Percentiles rank a stretch among this genome's conserved stretches.
These are phyloP conservation scores for Picochlorum costavermella DNA, from an alignment of 139 green algal species.

Conservation along the genomic window DNA sequence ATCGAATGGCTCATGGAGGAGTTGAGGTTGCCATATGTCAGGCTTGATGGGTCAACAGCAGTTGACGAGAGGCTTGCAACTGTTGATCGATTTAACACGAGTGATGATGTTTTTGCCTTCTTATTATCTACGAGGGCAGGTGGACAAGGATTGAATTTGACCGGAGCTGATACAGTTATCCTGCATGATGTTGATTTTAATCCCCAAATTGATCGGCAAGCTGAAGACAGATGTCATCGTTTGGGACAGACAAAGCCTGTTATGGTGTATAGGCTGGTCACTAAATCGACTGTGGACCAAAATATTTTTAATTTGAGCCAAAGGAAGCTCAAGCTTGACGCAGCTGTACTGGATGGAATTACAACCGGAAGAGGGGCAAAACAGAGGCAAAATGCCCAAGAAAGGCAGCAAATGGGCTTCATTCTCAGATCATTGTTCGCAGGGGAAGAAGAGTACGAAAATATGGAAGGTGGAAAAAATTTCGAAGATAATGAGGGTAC, in stretches of 20 bases:
- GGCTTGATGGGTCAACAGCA: slow-evolving; percentile 77
- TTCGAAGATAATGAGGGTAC: background rate
- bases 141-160: slow-evolving; percentile 91
- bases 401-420: slow-evolving; percentile 33
- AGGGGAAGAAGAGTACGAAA: background rate
- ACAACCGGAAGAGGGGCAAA: slow-evolving; percentile 17
- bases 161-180: slow-evolving; percentile 89
- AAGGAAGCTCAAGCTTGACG: slow-evolving; percentile 77
- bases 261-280: slow-evolving; percentile 83
- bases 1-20: slow-evolving; percentile 76
- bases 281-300: slow-evolving; percentile 70
- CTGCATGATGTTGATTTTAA: slow-evolving; percentile 95
- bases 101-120: slow-evolving; percentile 72
- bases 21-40: slow-evolving; percentile 53
- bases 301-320: slow-evolving; percentile 74
- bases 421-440: slow-evolving; percentile 24
- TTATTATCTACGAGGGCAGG: slow-evolving; percentile 89
- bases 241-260: slow-evolving; percentile 83
- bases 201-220: slow-evolving; percentile 70
- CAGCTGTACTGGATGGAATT: slow-evolving; percentile 41
- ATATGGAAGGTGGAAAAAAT: slow-evolving; percentile 2
- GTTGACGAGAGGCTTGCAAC: slow-evolving; percentile 72
- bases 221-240: slow-evolving; percentile 51
- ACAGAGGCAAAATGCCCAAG: slow-evolving; percentile 14
- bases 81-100: slow-evolving; percentile 70